Percentiles rank a stretch among this genome's conserved stretches.
phyloP scores from a whole-genome alignment of 2,329 filamentous ascomycete species.

The Madurella mycetomatis region DNA sequence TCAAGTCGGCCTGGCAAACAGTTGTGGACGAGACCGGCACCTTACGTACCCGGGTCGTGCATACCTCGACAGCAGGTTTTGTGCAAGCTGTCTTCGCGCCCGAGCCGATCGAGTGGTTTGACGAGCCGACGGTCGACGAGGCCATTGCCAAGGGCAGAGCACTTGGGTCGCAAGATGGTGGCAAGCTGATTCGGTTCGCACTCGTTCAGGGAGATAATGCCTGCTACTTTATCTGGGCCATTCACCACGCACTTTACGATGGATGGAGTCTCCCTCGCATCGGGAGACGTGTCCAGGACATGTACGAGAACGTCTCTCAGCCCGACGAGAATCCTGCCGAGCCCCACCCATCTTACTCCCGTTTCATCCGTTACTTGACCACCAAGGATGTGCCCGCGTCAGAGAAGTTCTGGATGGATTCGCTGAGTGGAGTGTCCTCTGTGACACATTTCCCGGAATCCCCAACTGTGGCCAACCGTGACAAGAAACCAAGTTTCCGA shows the following conservation, averaged over 20 bases:
- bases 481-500: slow-evolving; percentile 11
- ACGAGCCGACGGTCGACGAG: slow-evolving; percentile 13
- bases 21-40: slow-evolving; percentile 20
- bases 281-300: slow-evolving; percentile 18
- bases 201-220: slow-evolving; percentile 8
- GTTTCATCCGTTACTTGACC: slow-evolving; percentile 22
- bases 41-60: slow-evolving; percentile 23
- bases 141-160: slow-evolving; percentile 14
- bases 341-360: slow-evolving; percentile 11
- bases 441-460: slow-evolving; percentile 36
- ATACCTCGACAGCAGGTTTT: slow-evolving; percentile 17
- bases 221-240: slow-evolving; percentile 23
- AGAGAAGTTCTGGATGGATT: slow-evolving; percentile 39
- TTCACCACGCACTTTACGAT: slow-evolving; percentile 48
- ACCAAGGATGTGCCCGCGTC: slow-evolving; percentile 28
- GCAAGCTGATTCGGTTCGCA: slow-evolving; percentile 18
- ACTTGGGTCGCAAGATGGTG: slow-evolving; percentile 19
- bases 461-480: slow-evolving; percentile 8
- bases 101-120: slow-evolving; percentile 19
- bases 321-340: not conserved
- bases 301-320: slow-evolving; percentile 14
- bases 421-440: slow-evolving; percentile 14
- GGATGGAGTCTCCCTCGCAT: slow-evolving; percentile 40
- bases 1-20: slow-evolving; percentile 30
- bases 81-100: slow-evolving; percentile 19